phyloP scores from a whole-genome alignment of 2,329 filamentous ascomycete species.

The Albophoma yamanashiensis region DNA sequence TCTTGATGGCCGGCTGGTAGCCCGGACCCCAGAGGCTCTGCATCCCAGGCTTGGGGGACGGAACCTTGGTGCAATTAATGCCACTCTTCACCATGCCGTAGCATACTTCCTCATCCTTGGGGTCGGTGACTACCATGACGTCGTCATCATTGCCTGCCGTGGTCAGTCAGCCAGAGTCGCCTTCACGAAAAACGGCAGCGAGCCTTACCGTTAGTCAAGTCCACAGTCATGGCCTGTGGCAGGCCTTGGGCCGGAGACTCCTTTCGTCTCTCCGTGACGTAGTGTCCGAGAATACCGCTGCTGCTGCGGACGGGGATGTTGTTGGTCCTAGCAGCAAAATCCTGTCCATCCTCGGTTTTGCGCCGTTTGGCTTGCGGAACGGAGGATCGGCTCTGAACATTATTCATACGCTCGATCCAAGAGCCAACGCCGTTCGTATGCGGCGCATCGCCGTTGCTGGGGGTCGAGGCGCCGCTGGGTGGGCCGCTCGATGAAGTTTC shows the following conservation, averaged over 20 bases:
- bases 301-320: slow-evolving; percentile 24
- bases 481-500: slow-evolving; percentile 21
- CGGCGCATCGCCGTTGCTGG: slow-evolving; percentile 12
- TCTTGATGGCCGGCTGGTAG: slow-evolving; percentile 65
- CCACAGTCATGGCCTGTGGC: slow-evolving; percentile 35
- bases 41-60: slow-evolving; percentile 54
- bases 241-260: slow-evolving; percentile 23
- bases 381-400: slow-evolving; percentile 55
- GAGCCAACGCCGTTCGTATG: slow-evolving; percentile 34
- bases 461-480: slow-evolving; percentile 22
- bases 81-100: slow-evolving; percentile 66
- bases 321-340: slow-evolving; percentile 25
- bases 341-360: slow-evolving; percentile 39
- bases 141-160: slow-evolving; percentile 42
- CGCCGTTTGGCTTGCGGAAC: slow-evolving; percentile 54
- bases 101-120: slow-evolving; percentile 63
- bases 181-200: background rate
- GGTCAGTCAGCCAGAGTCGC: slow-evolving; percentile 17
- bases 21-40: slow-evolving; percentile 44
- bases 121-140: slow-evolving; percentile 44
- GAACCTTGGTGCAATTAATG: slow-evolving; percentile 58
- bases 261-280: slow-evolving; percentile 50
- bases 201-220: slow-evolving; percentile 42
- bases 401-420: slow-evolving; percentile 68
- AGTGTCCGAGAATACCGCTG: slow-evolving; percentile 51